phyloP scores from a whole-genome alignment of 371 early-diverging fungal species.

The Apophysomyces ossiformis region DNA sequence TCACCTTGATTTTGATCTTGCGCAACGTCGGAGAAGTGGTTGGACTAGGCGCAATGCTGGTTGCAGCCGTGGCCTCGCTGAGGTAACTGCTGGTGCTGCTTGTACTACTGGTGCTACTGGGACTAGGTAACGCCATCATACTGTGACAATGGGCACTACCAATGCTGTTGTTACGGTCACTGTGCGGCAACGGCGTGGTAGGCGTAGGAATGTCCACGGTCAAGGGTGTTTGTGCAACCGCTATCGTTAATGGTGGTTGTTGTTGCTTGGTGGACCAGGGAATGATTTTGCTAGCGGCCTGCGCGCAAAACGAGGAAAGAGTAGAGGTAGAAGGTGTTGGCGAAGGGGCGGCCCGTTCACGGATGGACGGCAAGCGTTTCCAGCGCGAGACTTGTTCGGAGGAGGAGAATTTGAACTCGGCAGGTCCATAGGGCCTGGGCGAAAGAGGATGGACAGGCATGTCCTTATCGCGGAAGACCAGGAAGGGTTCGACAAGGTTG shows the following conservation, averaged over 20 bases:
- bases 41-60: neutral
- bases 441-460: slow-evolving; percentile 10
- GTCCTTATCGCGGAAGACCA: slow-evolving; percentile 2
- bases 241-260: slow-evolving; percentile 7
- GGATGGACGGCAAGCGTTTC: slow-evolving; percentile 6
- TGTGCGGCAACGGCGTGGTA: neutral
- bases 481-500: neutral
- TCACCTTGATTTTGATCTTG: slow-evolving; percentile 41
- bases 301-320: slow-evolving; percentile 15
- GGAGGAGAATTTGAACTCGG: slow-evolving; percentile 1
- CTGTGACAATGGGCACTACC: too few relatives aligned
- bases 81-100: neutral
- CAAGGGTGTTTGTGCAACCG: neutral
- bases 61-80: neutral
- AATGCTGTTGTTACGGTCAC: too few relatives aligned
- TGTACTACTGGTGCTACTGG: slow-evolving; percentile 5
- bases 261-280: slow-evolving; percentile 21
- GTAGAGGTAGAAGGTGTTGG: slow-evolving; percentile 13
- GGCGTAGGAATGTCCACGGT: neutral
- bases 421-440: slow-evolving; percentile 5
- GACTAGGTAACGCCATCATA: neutral
- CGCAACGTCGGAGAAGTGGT: neutral
- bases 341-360: neutral
- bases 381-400: neutral
- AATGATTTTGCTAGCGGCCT: slow-evolving; percentile 24